Evolutionary conservation across 768 basidiomycete species (phyloP), one percentile per base, ranked within the genome.

Genomic region (Russula emetica): DNA sequence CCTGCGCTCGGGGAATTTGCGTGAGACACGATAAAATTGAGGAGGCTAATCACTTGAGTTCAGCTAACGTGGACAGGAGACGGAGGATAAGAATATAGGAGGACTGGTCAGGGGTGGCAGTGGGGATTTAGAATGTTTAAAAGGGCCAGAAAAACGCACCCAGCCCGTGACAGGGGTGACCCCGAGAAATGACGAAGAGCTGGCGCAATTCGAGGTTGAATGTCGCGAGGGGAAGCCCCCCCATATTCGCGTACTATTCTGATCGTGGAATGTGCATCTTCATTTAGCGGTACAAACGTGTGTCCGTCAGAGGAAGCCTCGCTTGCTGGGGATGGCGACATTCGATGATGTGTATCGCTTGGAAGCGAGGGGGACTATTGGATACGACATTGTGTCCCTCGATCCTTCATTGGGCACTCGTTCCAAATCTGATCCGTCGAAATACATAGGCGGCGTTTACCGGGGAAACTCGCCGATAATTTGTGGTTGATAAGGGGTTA

Each of bases 11-110:
- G 67, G 26, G 67, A 62, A 59, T 45, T 67, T 26, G 74, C 66
- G 58, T 70, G 54, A 58, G 70, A 70, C 47, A 74, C 71, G 70
- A 74, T 64, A 70, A 84, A 76, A 69, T 85, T 85, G 20, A 88
- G 77, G 64, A 87, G 76, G 32, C 86, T 87, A 62, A 47, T 51
- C 24, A 18, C n/a, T 30, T 1, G 9, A 32, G 50, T 58, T 67
- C 42, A 66, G 55, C 28, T 58, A 16, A 51, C 16, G 45, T 20
- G 8, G 52, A 44, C 45, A 58, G 62, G 56, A 36, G 47, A 51
- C n/a, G 38, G 18, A 30, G 52, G 47, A 52, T 34, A 30, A 26
- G 22, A 22, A 36, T 28, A 53, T 26, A 55, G 58, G 42, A 47
- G 49, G 26, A 22, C 45, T 10, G 28, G 28, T 45, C 36, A 56